Evolutionary conservation across 768 basidiomycete species (phyloP), one percentile per base, ranked within the genome.

Genomic region (Rhizopogon vesiculosus): DNA sequence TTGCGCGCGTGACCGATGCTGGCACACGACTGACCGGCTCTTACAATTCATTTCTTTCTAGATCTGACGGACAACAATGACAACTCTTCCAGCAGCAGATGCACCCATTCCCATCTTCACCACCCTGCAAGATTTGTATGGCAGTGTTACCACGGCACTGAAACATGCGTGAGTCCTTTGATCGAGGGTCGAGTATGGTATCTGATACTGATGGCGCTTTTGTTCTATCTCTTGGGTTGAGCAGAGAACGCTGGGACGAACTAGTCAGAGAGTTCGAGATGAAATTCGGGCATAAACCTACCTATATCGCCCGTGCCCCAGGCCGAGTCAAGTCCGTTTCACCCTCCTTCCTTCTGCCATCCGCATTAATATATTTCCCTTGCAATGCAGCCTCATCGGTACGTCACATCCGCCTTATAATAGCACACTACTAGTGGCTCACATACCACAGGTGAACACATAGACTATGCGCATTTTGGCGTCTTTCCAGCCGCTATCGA

Each of bases 401-500:
- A 59, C 5, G 16, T 73, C 8, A 53, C 58, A 61, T 54, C 48
- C 35, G 12, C 15, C 25, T 35, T 38, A 33, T 33, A 35, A 38
- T 31, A 38, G 9, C 25, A 9, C 44, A 19, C 39, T 41, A 4
- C 25, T 25, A 25, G 25, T 25, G 45, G 53, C 52, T 44, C 33
- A n/a, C 28, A 55, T 51, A 53, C 70, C 16, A 66, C 72, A 83
- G 89, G 89, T 33, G 89, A 91, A 72, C 88, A 92, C 65, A 87
- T 92, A 66, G 90, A 92, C 69, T 92, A 92, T 61, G 82, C 86
- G 0, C 74, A 91, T 28, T 91, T 92, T 61, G 91, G 91, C 3
- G 90, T 90, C 7, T 78, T 93, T 38, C 93, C 91, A 15, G 80
- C 86, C n/a, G 92, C 91, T 0, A 80, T 93, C 40, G 91, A 92